A percentile compares a stretch with the other conserved stretches of the same genome.
These are phyloP conservation scores for Saposhnikovia divaricata DNA, from an alignment of 129 eudicot genomes.

Conservation along the genomic window DNA sequence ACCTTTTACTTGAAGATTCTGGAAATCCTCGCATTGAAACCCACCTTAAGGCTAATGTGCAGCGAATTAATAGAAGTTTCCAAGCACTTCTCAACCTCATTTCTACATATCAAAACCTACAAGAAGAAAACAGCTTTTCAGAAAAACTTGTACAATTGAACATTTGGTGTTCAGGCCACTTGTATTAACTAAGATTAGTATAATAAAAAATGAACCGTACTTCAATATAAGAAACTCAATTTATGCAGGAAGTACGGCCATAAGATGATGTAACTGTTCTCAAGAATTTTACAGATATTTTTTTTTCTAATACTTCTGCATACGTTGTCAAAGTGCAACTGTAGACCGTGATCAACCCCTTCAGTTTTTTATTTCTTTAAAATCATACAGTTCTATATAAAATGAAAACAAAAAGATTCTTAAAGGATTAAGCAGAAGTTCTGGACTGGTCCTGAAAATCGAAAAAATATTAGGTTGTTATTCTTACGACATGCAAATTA, in stretches of 20 bases:
- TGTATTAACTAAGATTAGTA: not conserved
- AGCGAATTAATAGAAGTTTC: constrained; percentile 94
- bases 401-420: constrained; percentile 27
- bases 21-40: not conserved
- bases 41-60: constrained; percentile 88
- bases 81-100: constrained; percentile 96
- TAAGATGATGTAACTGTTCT: not conserved
- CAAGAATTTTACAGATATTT: not conserved
- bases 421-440: constrained; percentile 91
- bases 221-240: not conserved
- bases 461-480: constrained; percentile 12
- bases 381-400: not conserved
- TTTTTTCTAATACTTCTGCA: not conserved
- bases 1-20: constrained; percentile 1
- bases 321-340: not conserved
- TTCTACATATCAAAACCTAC: constrained; percentile 92
- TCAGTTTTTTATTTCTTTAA: not conserved
- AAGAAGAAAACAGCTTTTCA: not conserved
- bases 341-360: not conserved
- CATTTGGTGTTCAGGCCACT: not conserved
- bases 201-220: not conserved
- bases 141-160: not conserved
- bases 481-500: not conserved
- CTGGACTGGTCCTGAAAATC: constrained; percentile 88
- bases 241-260: not conserved